Base-by-base conservation (phyloP, 192 early-diverging fungal genomes). In the Backusella luteola region DNA sequence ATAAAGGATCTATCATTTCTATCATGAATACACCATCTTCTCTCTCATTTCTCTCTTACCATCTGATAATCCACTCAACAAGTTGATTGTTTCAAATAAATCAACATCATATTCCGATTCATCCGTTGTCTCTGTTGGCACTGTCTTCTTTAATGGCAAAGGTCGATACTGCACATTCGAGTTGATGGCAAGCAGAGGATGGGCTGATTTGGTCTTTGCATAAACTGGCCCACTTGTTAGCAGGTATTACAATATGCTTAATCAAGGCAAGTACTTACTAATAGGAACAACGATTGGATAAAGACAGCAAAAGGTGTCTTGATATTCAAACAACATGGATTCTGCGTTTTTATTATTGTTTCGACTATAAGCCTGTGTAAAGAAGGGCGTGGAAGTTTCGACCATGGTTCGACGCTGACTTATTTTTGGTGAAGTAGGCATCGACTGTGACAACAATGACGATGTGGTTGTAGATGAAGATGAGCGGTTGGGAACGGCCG, bases 281-380 rank as follows among this genome's bases (percentile, higher is more conserved):
- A 90, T 85, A 38, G 89, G 89, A 15, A 90, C 78, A 32, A 79
- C 72, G 36, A 90, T 78, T 1, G 86, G 89, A 42, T 85, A 83
- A 34, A 88, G 77, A 36, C 86, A 85, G 17, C 79, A 83, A 79
- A 84, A 85, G 2, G 77, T 59, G 21, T 81, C 80, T 66, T 90
- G 80, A 26, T 83, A 78, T 34, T 81, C 76, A 59, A 79, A 49
- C 6, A 87, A 74, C 56, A 80, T 78, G 17, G 76, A 56, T 34
- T 85, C 78, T 42, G 75, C 73, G 23, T 88, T 86, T 34, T 84
- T 82, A 3, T 79, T 76, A 23, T 79, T 49, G 46, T 49, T 75
- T 6, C 80, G 32, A 53, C 84, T 90, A 66, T 88, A 87, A 0
- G 83, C 73, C 32, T 87, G 84, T 3, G 87, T 83, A 46, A 71